Conservation (phyloP, 164 flowering plant species). For the Vitis amurensis region DNA sequence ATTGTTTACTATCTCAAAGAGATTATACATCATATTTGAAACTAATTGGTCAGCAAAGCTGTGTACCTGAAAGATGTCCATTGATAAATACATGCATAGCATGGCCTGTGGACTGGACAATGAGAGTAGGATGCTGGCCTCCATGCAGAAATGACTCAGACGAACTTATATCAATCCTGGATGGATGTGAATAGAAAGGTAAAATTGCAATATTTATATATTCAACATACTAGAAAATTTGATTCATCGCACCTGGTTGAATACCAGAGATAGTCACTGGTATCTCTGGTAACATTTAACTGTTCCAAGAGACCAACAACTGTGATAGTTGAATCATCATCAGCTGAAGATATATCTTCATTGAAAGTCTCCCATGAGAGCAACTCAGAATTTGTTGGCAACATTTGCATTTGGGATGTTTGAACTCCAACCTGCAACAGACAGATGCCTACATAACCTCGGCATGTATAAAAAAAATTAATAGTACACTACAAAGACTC, state of each 20-base stretch:
- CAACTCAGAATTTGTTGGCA: slow-evolving; percentile 18
- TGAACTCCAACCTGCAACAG: slow-evolving; percentile 32
- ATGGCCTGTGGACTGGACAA: slow-evolving; percentile 45
- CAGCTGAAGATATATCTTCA: slow-evolving; percentile 35
- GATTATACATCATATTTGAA: neutral
- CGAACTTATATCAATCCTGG: slow-evolving; percentile 46
- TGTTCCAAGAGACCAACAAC: slow-evolving; percentile 50
- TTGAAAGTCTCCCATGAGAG: slow-evolving; percentile 36
- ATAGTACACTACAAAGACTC: neutral
- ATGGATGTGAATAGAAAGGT: slow-evolving; percentile 1
- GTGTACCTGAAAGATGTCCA: slow-evolving; percentile 44
- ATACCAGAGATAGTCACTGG: slow-evolving; percentile 62
- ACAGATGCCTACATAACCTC: neutral
- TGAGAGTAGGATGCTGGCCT: slow-evolving; percentile 34
- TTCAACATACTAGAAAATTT: neutral
- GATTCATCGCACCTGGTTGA: slow-evolving; percentile 38
- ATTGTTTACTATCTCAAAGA: neutral
- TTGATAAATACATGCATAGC: slow-evolving; percentile 55
- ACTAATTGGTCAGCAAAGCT: neutral
- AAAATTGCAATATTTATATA: neutral
- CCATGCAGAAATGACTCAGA: slow-evolving; percentile 39
- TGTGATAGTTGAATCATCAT: slow-evolving; percentile 20
- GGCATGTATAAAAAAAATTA: neutral
- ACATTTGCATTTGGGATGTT: slow-evolving; percentile 26
- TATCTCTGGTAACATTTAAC: slow-evolving; percentile 49